phyloP scores from a whole-genome alignment of 2,329 filamentous ascomycete species.

The Aureobasidium sp. region DNA sequence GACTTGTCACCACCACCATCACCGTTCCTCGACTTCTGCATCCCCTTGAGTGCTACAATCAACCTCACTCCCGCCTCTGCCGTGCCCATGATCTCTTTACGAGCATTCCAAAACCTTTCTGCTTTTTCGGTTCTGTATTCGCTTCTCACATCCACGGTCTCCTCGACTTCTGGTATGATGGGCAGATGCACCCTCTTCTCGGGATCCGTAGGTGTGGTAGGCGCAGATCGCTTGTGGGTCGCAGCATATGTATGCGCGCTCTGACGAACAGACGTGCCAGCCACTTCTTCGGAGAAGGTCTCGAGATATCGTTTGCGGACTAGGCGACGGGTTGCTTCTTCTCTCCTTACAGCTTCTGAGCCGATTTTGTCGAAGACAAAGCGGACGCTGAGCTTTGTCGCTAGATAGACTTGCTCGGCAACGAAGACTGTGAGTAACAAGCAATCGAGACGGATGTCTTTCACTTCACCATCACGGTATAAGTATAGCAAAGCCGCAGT shows the following conservation, averaged over 20 bases:
- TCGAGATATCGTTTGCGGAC: conserved; percentile 9
- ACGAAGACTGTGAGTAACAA: neutral
- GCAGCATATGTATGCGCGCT: neutral
- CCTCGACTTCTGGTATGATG: neutral
- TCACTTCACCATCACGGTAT: neutral
- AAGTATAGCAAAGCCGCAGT: neutral
- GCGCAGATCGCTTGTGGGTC: neutral
- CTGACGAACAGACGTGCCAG: neutral
- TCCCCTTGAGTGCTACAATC: conserved; percentile 1
- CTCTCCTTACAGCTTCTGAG: neutral
- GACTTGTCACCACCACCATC: neutral
- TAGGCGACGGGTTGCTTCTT: neutral
- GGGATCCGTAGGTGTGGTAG: neutral
- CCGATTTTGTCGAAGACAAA: conserved; percentile 4
- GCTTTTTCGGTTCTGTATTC: neutral
- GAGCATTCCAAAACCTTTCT: conserved; percentile 1
- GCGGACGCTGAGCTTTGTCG: neutral
- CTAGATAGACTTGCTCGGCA: conserved; percentile 2
- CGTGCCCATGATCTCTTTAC: neutral
- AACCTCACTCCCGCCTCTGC: neutral
- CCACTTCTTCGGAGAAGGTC: neutral
- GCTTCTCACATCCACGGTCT: neutral
- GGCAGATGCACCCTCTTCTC: neutral
- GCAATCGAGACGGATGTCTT: neutral
- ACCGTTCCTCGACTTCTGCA: neutral